phyloP scores from a whole-genome alignment of 495 filamentous ascomycete genomes.

The Lophiostoma macrostomum region DNA sequence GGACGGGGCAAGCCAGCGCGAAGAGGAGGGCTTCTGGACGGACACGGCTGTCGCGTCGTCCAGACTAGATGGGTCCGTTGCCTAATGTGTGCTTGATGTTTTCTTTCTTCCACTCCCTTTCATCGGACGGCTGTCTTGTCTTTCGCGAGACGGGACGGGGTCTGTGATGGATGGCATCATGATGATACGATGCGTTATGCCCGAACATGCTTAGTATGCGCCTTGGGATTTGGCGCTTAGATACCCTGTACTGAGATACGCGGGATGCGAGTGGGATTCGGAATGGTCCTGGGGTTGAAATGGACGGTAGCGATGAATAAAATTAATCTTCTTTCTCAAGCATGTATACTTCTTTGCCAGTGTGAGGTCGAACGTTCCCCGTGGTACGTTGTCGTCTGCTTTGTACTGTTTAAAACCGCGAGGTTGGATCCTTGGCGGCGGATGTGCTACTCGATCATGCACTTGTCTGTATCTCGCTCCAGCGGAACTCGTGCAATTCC shows the following conservation, averaged over 20 bases:
- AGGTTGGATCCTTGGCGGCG: no score
- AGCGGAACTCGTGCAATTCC: no score
- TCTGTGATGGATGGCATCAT: no score
- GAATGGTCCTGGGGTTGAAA: not conserved
- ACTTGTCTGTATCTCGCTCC: no score
- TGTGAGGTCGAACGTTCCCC: no score
- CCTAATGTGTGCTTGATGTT: slow-evolving; percentile 2
- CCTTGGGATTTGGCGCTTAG: slow-evolving; percentile 19
- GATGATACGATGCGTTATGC: slow-evolving; percentile 13
- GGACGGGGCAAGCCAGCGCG: not conserved
- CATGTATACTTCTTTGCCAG: no score
- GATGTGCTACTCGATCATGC: no score
- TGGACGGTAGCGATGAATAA: not conserved
- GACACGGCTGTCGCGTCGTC: not conserved
- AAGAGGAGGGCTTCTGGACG: not conserved
- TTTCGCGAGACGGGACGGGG: no score
- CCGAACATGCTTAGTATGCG: slow-evolving; percentile 13
- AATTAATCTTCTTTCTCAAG: not conserved
- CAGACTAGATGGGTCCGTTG: no score
- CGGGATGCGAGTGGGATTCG: not conserved
- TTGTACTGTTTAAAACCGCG: no score
- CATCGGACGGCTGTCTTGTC: not conserved
- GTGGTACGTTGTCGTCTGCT: no score
- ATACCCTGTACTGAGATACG: slow-evolving; percentile 27
- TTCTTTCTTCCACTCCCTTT: not conserved